A percentile compares a stretch with the other conserved stretches of the same genome.
phyloP scores from a whole-genome alignment of 75 land plant genomes.

The Picea glauca region DNA sequence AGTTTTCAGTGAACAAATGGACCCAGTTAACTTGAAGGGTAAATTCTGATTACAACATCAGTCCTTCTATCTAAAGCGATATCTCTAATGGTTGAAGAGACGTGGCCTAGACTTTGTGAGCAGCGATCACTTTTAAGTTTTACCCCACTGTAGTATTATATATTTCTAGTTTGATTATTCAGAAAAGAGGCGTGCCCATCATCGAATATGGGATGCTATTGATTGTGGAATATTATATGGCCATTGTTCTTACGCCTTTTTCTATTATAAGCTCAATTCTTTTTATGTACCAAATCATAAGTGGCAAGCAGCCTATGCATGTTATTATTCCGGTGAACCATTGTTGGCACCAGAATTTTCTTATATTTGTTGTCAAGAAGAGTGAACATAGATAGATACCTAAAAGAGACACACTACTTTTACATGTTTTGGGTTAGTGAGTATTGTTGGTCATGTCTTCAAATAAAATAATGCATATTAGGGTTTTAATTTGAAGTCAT shows the following conservation, averaged over 20 bases:
- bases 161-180: not conserved
- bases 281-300: not conserved
- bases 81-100: not conserved
- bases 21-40: conserved; percentile 22
- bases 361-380: not conserved
- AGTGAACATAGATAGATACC: not conserved
- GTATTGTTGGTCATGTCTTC: too few species aligned
- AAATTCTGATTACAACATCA: not conserved
- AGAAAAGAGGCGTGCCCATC: not conserved
- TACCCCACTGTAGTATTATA: not conserved
- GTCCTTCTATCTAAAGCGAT: not conserved
- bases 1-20: conserved; percentile 56
- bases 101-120: not conserved
- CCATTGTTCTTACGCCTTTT: not conserved
- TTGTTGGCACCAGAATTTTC: not conserved
- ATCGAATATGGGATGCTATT: not conserved
- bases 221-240: not conserved
- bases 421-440: too few species aligned
- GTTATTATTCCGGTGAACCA: conserved; percentile 5
- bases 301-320: not conserved
- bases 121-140: not conserved
- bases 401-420: not conserved
- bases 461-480: too few species aligned
- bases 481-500: too few species aligned
- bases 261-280: not conserved